These are phyloP conservation scores for Phytophthora vignae DNA, from an alignment of 352 stramenopile genomes.

Conservation along the genomic window DNA sequence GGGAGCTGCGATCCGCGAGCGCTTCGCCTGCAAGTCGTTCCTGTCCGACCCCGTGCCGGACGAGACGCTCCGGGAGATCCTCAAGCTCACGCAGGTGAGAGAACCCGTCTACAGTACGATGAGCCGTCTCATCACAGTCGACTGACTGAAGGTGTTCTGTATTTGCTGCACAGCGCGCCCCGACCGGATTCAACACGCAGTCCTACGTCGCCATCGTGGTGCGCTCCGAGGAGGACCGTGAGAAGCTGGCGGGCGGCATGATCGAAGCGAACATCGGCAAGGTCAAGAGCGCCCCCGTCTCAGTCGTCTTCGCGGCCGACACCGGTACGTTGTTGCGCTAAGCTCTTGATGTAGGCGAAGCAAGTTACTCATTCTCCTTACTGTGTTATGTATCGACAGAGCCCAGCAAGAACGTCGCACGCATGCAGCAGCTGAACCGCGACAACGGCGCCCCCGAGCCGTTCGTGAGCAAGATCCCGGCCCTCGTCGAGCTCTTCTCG, in stretches of 20 bases:
- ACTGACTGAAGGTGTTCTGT: neutral
- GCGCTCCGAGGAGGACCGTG: constrained; percentile 56
- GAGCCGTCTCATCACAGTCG: too few relatives aligned
- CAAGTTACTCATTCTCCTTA: neutral
- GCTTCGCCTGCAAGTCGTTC: constrained; percentile 46
- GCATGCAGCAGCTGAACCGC: constrained; percentile 70
- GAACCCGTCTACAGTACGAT: too few relatives aligned
- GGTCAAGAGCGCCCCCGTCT: constrained; percentile 69
- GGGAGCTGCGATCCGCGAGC: constrained; percentile 30
- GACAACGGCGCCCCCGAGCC: constrained; percentile 51
- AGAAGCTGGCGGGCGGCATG: constrained; percentile 62
- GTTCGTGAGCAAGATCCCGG: constrained; percentile 52
- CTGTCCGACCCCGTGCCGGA: constrained; percentile 52
- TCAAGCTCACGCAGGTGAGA: constrained; percentile 64
- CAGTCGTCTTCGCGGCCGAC: constrained; percentile 76
- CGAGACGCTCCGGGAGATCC: constrained; percentile 60
- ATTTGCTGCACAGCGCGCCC: constrained; percentile 47
- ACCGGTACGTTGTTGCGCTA: constrained; percentile 41
- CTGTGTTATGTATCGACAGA: too few relatives aligned
- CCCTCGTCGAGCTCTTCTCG: constrained; percentile 59
- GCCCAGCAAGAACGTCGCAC: constrained; percentile 66
- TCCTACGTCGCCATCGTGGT: constrained; percentile 71
- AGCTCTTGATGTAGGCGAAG: neutral
- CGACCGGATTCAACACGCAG: constrained; percentile 80
- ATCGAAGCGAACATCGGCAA: constrained; percentile 64